A percentile compares a stretch with the other conserved stretches of the same genome.
Evolutionary conservation across 2,329 filamentous ascomycete species (phyloP).

Genomic region (Colletotrichum noveboracense): DNA sequence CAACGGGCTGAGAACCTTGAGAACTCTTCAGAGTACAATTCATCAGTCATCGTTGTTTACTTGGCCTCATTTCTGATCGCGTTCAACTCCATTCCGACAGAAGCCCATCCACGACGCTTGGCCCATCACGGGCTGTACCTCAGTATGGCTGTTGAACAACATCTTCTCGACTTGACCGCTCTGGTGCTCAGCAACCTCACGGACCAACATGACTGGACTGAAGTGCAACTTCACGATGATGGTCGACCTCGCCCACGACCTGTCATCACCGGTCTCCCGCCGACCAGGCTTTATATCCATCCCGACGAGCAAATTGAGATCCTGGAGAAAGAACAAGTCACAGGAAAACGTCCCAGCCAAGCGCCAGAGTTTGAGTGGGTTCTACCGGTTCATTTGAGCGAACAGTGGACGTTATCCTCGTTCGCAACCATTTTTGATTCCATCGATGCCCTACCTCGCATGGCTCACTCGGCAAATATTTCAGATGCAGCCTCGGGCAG

Average conservation of each 20-base stretch:
- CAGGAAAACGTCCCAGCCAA: slow-evolving; percentile 50
- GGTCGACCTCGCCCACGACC: slow-evolving; percentile 57
- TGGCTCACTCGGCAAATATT: background rate
- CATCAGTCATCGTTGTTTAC: background rate
- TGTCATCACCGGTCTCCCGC: slow-evolving; percentile 75
- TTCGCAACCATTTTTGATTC: slow-evolving; percentile 76
- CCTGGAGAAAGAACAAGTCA: slow-evolving; percentile 63
- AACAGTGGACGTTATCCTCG: slow-evolving; percentile 72
- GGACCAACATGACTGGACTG: slow-evolving; percentile 78
- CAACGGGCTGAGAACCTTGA: background rate
- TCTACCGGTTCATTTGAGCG: slow-evolving; percentile 72
- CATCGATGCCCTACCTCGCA: slow-evolving; percentile 46
- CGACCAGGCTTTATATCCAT: slow-evolving; percentile 76
- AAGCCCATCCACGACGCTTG: background rate
- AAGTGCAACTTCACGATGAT: slow-evolving; percentile 56
- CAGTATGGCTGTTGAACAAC: background rate
- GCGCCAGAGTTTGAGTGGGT: slow-evolving; percentile 76
- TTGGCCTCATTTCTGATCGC: background rate
- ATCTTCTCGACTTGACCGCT: slow-evolving; percentile 29
- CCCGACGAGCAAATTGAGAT: slow-evolving; percentile 82
- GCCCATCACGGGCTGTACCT: background rate
- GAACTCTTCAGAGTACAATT: background rate
- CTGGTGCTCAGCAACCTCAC: slow-evolving; percentile 73
- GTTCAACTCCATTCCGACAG: background rate
- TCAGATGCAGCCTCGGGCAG: slow-evolving; percentile 31